Evolutionary conservation across 805 yeast species (phyloP), one percentile per base, ranked within the genome.

Genomic region (Myxozyma geophila): DNA sequence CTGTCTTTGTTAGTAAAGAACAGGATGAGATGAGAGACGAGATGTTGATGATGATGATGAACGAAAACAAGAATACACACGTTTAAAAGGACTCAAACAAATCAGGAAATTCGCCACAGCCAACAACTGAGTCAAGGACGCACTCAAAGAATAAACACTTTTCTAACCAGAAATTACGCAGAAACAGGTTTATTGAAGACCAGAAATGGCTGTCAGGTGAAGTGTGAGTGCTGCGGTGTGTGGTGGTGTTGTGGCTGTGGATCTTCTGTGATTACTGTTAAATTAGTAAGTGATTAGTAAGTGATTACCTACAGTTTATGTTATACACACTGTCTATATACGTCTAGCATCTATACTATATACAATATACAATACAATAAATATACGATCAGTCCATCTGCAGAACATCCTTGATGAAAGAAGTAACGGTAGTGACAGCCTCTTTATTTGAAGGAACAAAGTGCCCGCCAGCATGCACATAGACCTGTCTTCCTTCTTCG

Each of bases 391-490:
- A 54, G 35, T 54, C 60, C 54, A 40, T 50, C 48, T 19, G 17
- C 39, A 60, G 19, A 37, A 44, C 43, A 17, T 43, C 44, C 43
- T 49, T 47, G 28, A 74, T 61, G 69, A 78, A 77, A 7, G 63
- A 63, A 2, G 70, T 65, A 13, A 79, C 75, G 2, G 72, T 67
- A 12, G 70, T 71, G 5, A 78, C 73, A 51, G 80, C 76, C 61
- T 82, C 84, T 74, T 88, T 88, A 58, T 91, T 87, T 76, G 91
- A 91, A 35, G 98, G 98, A 54, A 92, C 96, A 77, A 89, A 92
- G 74, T 93, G 99, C 1, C 98, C 98, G 66, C 98, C 98, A 9
- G 97, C 97, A 72, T 93, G 99, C 68, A 84, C 87, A 62, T 87
- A 77, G 12, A 78, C 72, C 10, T 75, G 79, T 5, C 89, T 77